These are phyloP conservation scores for Benincasa hispida DNA, from an alignment of 306 rosid genomes.

Conservation along the genomic window DNA sequence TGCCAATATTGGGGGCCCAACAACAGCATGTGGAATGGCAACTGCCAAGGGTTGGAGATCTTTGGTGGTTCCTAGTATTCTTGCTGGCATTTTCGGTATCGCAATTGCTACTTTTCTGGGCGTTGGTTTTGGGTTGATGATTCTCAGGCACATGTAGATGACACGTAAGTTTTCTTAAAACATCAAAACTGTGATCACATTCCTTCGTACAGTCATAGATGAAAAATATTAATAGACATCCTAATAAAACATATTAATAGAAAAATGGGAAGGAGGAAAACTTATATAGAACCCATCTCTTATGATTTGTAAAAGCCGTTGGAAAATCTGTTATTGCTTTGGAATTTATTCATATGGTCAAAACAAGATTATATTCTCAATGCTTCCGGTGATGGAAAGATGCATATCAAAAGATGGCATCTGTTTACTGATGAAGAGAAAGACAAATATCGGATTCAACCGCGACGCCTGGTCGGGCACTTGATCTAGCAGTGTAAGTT, in stretches of 20 bases:
- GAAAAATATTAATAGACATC: background rate
- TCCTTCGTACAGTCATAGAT: background rate
- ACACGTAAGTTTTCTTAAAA: background rate
- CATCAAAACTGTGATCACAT: background rate
- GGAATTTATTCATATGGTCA: background rate
- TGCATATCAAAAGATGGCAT: background rate
- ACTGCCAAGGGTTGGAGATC: conserved; percentile 57
- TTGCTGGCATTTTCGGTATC: conserved; percentile 58
- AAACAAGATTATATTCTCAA: background rate
- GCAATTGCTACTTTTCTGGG: conserved; percentile 56
- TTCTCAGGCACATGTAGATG: conserved; percentile 40
- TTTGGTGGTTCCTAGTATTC: conserved; percentile 62
- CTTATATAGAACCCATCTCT: background rate
- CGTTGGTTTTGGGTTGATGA: conserved; percentile 41
- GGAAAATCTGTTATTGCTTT: background rate
- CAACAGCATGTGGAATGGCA: conserved; percentile 86
- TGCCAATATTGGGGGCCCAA: conserved; percentile 77
- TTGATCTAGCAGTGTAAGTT: background rate
- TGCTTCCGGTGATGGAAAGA: background rate
- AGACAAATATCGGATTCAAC: background rate
- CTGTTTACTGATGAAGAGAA: background rate
- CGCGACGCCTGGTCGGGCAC: background rate
- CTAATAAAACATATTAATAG: background rate
- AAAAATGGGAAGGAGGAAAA: background rate
- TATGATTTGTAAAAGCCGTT: background rate